phyloP scores from a whole-genome alignment of 441 rosid species.

The Hura crepitans region DNA sequence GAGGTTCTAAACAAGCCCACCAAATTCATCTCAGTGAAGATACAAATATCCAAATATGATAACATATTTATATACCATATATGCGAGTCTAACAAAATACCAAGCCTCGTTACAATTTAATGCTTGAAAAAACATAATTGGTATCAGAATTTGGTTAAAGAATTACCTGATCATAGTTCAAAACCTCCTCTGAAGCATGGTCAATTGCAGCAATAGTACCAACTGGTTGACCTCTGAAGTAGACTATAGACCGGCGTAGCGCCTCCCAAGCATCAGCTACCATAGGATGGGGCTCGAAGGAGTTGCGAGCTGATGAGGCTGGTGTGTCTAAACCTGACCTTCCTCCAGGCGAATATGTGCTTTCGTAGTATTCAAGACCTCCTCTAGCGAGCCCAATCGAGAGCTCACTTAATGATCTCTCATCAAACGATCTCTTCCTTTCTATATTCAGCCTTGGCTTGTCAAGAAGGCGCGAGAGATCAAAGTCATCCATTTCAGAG shows the following conservation, averaged over 20 bases:
- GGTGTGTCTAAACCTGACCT: conserved; percentile 78
- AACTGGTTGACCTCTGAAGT: conserved; percentile 72
- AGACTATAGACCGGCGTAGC: conserved; percentile 57
- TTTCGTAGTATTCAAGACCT: conserved; percentile 43
- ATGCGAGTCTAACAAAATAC: background rate
- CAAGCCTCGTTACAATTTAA: too few species aligned
- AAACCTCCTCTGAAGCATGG: conserved; percentile 77
- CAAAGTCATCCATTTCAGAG: conserved; percentile 66
- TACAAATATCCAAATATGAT: background rate
- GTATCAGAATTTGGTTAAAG: background rate
- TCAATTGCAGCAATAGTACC: conserved; percentile 89
- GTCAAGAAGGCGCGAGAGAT: conserved; percentile 66
- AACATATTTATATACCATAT: conserved; percentile 1
- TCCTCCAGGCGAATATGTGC: conserved; percentile 59
- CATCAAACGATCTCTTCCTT: conserved; percentile 81
- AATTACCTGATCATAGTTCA: conserved; percentile 78
- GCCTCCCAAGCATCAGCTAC: conserved; percentile 96
- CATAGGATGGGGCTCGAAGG: conserved; percentile 88
- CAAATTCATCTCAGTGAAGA: background rate
- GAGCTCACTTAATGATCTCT: conserved; percentile 69
- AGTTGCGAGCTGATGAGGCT: conserved; percentile 60
- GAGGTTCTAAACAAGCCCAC: background rate
- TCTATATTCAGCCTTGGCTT: conserved; percentile 73
- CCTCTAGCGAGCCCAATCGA: conserved; percentile 53
- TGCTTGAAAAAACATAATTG: background rate